A percentile compares a stretch with the other conserved stretches of the same genome.
Evolutionary conservation across 1,284 basidiomycete species (phyloP).

Genomic region (Pyrrhoderma lamaoense): DNA sequence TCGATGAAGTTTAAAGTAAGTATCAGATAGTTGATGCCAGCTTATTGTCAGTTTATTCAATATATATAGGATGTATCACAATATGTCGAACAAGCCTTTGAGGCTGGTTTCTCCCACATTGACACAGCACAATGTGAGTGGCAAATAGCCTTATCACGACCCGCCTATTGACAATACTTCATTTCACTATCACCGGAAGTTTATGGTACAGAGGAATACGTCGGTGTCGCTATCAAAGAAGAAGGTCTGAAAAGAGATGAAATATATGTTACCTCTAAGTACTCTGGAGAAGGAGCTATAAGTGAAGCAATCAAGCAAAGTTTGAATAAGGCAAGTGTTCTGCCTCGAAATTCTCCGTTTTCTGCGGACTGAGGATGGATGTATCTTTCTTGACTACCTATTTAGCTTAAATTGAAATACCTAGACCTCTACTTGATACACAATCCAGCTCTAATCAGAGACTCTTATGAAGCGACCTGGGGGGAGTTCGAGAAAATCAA

Average conservation of each 20-base stretch:
- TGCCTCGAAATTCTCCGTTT: no score
- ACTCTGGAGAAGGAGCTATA: conserved; percentile 36
- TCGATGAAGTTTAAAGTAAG: conserved; percentile 33
- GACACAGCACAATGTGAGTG: conserved; percentile 25
- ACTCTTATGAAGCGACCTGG: conserved; percentile 53
- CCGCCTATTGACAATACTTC: conserved; percentile 22
- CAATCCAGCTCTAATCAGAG: conserved; percentile 35
- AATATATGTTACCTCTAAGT: conserved; percentile 56
- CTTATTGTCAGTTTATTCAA: no score
- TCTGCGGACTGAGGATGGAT: no score
- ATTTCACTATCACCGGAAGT: conserved; percentile 24
- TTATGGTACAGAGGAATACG: conserved; percentile 45
- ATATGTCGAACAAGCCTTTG: conserved; percentile 30
- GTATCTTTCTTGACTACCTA: not conserved
- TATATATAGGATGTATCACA: conserved; percentile 31
- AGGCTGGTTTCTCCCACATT: conserved; percentile 27
- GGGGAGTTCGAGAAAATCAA: conserved; percentile 59
- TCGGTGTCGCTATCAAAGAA: conserved; percentile 44
- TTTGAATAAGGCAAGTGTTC: conserved; percentile 33
- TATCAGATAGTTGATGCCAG: not conserved
- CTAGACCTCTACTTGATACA: conserved; percentile 74
- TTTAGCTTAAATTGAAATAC: conserved; percentile 63
- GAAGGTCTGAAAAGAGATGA: conserved; percentile 41
- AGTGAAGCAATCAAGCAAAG: conserved; percentile 33
- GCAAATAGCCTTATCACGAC: no score